Base-by-base conservation (phyloP, 768 basidiomycete species). In the Amanita polypyramis region DNA sequence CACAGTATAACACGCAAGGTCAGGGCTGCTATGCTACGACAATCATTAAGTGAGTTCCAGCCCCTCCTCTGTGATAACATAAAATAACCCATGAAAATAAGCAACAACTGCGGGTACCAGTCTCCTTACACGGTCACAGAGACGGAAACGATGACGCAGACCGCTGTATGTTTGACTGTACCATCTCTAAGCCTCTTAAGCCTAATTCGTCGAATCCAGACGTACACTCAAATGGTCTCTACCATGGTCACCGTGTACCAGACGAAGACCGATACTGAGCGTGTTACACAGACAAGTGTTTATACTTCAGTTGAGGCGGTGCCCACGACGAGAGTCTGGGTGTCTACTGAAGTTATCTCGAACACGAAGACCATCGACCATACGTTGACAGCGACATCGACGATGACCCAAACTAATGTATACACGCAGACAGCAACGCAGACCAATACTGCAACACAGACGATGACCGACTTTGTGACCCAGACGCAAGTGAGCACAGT, bases 271-370 rank as follows among this genome's bases (percentile, higher is more conserved):
- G 49, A 61, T 62, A 74, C 70, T n/a, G 53, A 69, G 56, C 62
- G 58, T 32, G 57, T 68, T 52, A 74, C 70, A 9, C 55, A 59
- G 50, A 76, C 74, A 19, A 60, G 69, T 51, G 63, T 76, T 44
- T 63, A 69, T 55, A 80, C 79, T 2, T 75, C 74, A 5, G 67
- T 75, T 19, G 62, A 77, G 60, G 62, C 75, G 29, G 65, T 77
- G 36, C 80, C 80, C 40, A 83, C 82, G 21, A 83, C 80, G 10
- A 72, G 74, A 40, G 70, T 82, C 41, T 84, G 74, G 73, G 72
- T 80, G 33, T 82, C 80, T 12, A 85, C 82, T 17, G 74, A 82
- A 61, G 65, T 76, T 58, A 70, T 78, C 54, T 78, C 82, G 68
- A 65, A 67, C 46, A 79, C 77, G 54, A 59, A 72, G 66, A 70